Percentiles rank a stretch among this genome's conserved stretches.
Evolutionary conservation across 73 alveolate species (phyloP).

Genomic region (Halteria grandinella): DNA sequence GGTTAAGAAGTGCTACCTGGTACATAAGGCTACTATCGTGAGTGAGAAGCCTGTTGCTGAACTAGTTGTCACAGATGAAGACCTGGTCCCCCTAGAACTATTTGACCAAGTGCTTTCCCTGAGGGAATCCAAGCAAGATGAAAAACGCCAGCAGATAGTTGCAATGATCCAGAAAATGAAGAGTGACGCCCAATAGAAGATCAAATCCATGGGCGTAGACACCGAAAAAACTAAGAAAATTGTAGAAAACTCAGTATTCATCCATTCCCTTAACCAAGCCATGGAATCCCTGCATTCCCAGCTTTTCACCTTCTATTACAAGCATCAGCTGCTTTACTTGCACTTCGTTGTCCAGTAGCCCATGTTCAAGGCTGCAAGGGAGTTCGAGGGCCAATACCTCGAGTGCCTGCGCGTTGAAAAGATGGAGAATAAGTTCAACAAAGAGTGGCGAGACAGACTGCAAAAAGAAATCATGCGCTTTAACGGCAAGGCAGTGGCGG

Average conservation of each 20-base stretch:
- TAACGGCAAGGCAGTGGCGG: slow-evolving; percentile 38
- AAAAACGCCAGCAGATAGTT: not conserved
- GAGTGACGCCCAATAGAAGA: slow-evolving; percentile 41
- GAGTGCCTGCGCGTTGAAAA: slow-evolving; percentile 34
- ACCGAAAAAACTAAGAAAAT: slow-evolving; percentile 58
- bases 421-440: slow-evolving; percentile 29
- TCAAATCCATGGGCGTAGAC: slow-evolving; percentile 48
- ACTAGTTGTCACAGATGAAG: slow-evolving; percentile 67
- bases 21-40: slow-evolving; percentile 35
- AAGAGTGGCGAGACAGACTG: slow-evolving; percentile 39
- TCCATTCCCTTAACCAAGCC: slow-evolving; percentile 11
- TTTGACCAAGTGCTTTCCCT: slow-evolving; percentile 37
- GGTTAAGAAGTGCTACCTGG: slow-evolving; percentile 43
- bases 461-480: slow-evolving; percentile 28
- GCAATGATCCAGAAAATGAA: slow-evolving; percentile 3
- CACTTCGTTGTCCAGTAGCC: slow-evolving; percentile 31
- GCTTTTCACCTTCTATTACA: slow-evolving; percentile 24
- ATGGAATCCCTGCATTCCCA: slow-evolving; percentile 19
- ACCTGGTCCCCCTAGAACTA: slow-evolving; percentile 62
- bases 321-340: slow-evolving; percentile 18
- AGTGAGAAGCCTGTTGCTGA: slow-evolving; percentile 40
- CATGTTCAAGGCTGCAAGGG: slow-evolving; percentile 40
- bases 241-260: slow-evolving; percentile 55
- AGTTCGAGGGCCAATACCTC: slow-evolving; percentile 19
- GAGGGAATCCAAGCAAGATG: slow-evolving; percentile 28